phyloP scores from a whole-genome alignment of 129 eudicot species.

The Rutidosis leptorrhynchoides region DNA sequence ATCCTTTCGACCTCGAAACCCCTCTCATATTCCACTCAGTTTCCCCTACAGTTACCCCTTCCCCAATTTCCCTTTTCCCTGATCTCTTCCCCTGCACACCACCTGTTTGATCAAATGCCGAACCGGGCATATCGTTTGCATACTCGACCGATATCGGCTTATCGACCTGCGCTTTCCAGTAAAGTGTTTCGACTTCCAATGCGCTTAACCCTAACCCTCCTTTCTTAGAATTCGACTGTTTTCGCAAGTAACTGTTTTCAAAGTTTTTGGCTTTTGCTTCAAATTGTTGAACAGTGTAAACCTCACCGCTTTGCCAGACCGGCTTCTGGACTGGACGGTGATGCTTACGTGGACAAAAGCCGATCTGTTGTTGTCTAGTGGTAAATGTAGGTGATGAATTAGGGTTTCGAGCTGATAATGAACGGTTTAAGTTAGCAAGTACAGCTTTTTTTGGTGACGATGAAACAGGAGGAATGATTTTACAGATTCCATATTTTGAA shows the following conservation, averaged over 20 bases:
- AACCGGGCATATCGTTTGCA: slow-evolving; percentile 94
- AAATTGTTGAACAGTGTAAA: slow-evolving; percentile 54
- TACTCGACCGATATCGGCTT: slow-evolving; percentile 83
- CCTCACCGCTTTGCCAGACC: slow-evolving; percentile 88
- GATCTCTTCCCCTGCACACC: slow-evolving; percentile 30
- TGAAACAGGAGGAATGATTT: slow-evolving; percentile 71
- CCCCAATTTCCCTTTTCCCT: slow-evolving; percentile 31
- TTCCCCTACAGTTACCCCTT: slow-evolving; percentile 57
- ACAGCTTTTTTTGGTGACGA: slow-evolving; percentile 43
- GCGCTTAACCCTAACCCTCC: slow-evolving; percentile 32
- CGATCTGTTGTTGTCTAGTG: slow-evolving; percentile 82
- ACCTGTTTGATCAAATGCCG: slow-evolving; percentile 51
- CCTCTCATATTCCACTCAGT: slow-evolving; percentile 94
- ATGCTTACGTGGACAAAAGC: slow-evolving; percentile 73
- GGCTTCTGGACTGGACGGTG: slow-evolving; percentile 78
- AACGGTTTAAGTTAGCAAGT: slow-evolving; percentile 49
- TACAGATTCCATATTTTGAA: slow-evolving; percentile 79
- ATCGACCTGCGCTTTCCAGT: slow-evolving; percentile 79
- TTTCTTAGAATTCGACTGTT: slow-evolving; percentile 36
- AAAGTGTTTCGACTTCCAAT: slow-evolving; percentile 67
- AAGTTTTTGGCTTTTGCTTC: slow-evolving; percentile 62
- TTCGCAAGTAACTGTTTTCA: slow-evolving; percentile 56
- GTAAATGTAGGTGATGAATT: slow-evolving; percentile 66
- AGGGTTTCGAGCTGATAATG: slow-evolving; percentile 49
- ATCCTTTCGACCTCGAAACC: slow-evolving; percentile 64